Evolutionary conservation across 257 asterid genomes (phyloP).

Genomic region (Echites panduratus): DNA sequence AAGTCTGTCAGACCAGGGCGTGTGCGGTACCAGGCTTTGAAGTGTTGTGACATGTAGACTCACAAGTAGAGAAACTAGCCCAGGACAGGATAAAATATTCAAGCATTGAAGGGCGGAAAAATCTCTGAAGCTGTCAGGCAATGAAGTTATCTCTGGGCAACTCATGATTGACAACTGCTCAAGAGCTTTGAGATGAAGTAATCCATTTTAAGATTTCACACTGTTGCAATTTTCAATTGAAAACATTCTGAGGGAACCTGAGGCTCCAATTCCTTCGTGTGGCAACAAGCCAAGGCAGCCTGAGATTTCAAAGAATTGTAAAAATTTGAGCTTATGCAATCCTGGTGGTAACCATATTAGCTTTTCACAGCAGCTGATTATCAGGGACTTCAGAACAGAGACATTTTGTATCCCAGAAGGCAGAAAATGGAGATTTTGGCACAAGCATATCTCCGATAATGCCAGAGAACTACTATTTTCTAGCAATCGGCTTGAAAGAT

Average conservation of each 20-base stretch:
- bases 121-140: constrained; percentile 11
- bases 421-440: constrained; percentile 15
- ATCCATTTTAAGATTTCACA: constrained; percentile 14
- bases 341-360: constrained; percentile 17
- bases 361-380: constrained; percentile 23
- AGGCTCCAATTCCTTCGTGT: constrained; percentile 19
- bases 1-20: constrained; percentile 15
- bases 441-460: constrained; percentile 22
- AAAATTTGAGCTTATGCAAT: constrained; percentile 16
- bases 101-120: constrained; percentile 16
- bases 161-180: constrained; percentile 26
- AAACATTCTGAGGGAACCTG: constrained; percentile 18
- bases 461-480: constrained; percentile 16
- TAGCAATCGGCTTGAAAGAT: constrained; percentile 16
- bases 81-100: constrained; percentile 23
- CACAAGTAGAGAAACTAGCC: constrained; percentile 13
- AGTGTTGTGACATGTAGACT: constrained; percentile 20
- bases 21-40: constrained; percentile 22
- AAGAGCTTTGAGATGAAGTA: constrained; percentile 23
- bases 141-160: constrained; percentile 17
- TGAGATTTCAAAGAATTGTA: constrained; percentile 21
- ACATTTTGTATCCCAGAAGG: constrained; percentile 18
- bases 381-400: constrained; percentile 20
- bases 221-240: constrained; percentile 24
- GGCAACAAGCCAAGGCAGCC: constrained; percentile 25